phyloP scores from a whole-genome alignment of 495 filamentous ascomycete species.

The Annulohypoxylon nitens region DNA sequence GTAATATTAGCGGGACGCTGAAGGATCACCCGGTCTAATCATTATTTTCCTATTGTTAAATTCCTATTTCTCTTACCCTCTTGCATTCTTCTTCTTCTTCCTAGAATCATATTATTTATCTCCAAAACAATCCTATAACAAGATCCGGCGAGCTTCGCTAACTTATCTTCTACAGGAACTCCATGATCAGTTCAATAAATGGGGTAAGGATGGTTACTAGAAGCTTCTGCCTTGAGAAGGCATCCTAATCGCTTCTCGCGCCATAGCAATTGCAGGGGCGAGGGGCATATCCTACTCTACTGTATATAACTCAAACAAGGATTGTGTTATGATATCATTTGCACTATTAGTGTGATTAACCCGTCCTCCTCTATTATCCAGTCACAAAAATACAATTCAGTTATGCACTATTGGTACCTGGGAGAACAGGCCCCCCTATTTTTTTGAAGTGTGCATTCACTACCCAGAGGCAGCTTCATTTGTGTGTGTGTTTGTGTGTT shows the following conservation, averaged over 20 bases:
- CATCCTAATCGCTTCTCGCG: constrained; percentile 3
- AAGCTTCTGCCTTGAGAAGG: constrained; percentile 6
- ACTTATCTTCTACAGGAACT: constrained; percentile 69
- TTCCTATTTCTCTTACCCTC: background rate
- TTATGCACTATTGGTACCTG: background rate
- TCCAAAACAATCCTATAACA: background rate
- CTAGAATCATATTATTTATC: background rate
- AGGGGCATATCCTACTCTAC: constrained; percentile 20
- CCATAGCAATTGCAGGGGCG: background rate
- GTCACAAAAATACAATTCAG: background rate
- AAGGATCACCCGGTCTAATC: background rate
- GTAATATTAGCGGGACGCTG: background rate
- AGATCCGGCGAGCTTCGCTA: constrained; percentile 35
- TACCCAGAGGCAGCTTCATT: background rate
- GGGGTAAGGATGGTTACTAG: constrained; percentile 85
- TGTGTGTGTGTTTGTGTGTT: background rate
- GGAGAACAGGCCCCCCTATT: background rate
- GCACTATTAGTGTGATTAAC: constrained; percentile 2
- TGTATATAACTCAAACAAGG: constrained; percentile 41
- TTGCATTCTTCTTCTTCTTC: background rate
- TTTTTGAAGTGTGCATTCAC: constrained; percentile 16
- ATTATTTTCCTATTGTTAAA: background rate
- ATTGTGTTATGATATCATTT: constrained; percentile 11
- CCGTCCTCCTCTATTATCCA: background rate
- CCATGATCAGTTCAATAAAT: constrained; percentile 98